Evolutionary conservation across 305 asterid genomes (phyloP).

Genomic region (Stenogyne calaminthoides): DNA sequence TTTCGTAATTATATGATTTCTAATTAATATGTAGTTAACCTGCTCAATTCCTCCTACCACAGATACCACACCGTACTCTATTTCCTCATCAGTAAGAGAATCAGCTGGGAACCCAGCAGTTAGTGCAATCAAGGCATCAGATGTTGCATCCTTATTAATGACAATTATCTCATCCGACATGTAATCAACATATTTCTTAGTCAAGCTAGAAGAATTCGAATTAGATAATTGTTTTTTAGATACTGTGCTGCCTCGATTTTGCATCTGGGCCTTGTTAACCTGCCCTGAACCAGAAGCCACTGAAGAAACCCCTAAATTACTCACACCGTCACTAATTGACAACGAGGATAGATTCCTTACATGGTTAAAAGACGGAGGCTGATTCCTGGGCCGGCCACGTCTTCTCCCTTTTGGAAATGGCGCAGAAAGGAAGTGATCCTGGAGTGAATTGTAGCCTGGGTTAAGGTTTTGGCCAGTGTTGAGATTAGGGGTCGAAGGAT

Average conservation of each 20-base stretch:
- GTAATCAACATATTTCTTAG: slow-evolving; percentile 43
- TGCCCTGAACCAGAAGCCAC: slow-evolving; percentile 36
- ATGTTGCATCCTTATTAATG: slow-evolving; percentile 84
- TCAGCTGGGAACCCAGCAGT: slow-evolving; percentile 96
- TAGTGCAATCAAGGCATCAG: slow-evolving; percentile 89
- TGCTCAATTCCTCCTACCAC: slow-evolving; percentile 93
- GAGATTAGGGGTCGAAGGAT: slow-evolving; percentile 28
- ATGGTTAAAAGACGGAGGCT: slow-evolving; percentile 50
- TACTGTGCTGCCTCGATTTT: slow-evolving; percentile 30
- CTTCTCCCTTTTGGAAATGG: slow-evolving; percentile 69
- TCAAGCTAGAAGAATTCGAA: slow-evolving; percentile 29
- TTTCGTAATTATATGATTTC: slow-evolving; percentile 79
- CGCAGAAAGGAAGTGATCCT: slow-evolving; percentile 45
- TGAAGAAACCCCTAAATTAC: slow-evolving; percentile 29
- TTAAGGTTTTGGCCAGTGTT: slow-evolving; percentile 31
- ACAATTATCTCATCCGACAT: slow-evolving; percentile 88
- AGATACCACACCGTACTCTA: slow-evolving; percentile 85
- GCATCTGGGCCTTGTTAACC: slow-evolving; percentile 32
- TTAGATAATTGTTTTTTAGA: slow-evolving; percentile 31
- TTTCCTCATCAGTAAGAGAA: slow-evolving; percentile 86
- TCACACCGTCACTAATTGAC: slow-evolving; percentile 28
- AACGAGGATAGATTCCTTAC: slow-evolving; percentile 34
- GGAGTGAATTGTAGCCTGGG: slow-evolving; percentile 36
- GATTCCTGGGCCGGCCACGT: slow-evolving; percentile 68
- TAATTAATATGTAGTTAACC: slow-evolving; percentile 82